These are phyloP conservation scores for Oidiodendron maius DNA, from an alignment of 495 filamentous ascomycete genomes.

Conservation along the genomic window DNA sequence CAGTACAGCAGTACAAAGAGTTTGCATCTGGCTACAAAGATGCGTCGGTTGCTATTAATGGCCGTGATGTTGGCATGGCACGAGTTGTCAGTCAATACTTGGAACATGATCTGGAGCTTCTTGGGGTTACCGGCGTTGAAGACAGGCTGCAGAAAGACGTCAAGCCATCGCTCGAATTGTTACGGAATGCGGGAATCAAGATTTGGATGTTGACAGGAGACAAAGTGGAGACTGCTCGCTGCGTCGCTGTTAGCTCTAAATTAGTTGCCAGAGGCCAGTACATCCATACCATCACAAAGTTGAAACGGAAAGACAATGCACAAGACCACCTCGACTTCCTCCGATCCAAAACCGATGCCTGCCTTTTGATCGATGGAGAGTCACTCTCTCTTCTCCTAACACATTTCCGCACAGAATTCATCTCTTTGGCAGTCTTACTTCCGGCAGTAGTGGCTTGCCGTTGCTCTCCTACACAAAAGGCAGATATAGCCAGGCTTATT, in stretches of 20 bases:
- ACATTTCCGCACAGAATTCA: conserved; percentile 78
- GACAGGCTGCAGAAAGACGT: conserved; percentile 94
- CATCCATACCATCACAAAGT: conserved; percentile 87
- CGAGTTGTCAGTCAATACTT: conserved; percentile 73
- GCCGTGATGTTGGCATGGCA: conserved; percentile 76
- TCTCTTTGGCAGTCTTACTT: conserved; percentile 77
- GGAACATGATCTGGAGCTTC: conserved; percentile 81
- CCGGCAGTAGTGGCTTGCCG: conserved; percentile 94
- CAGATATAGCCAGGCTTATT: conserved; percentile 86
- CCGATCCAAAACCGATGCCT: conserved; percentile 78
- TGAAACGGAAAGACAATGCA: conserved; percentile 69
- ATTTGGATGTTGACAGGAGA: conserved; percentile 99
- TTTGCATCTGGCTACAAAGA: conserved; percentile 72
- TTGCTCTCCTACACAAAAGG: conserved; percentile 96
- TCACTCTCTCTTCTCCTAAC: conserved; percentile 76
- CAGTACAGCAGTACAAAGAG: conserved; percentile 65
- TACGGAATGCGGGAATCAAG: conserved; percentile 97
- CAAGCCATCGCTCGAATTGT: conserved; percentile 86
- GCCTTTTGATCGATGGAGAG: conserved; percentile 92
- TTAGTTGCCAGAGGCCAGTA: conserved; percentile 92
- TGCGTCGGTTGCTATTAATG: conserved; percentile 71
- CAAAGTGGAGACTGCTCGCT: conserved; percentile 96
- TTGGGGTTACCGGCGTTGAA: conserved; percentile 96
- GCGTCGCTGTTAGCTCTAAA: conserved; percentile 91
- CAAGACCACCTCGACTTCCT: conserved; percentile 84